Evolutionary conservation across 352 stramenopile species (phyloP).

Genomic region (Phytophthora citricola): DNA sequence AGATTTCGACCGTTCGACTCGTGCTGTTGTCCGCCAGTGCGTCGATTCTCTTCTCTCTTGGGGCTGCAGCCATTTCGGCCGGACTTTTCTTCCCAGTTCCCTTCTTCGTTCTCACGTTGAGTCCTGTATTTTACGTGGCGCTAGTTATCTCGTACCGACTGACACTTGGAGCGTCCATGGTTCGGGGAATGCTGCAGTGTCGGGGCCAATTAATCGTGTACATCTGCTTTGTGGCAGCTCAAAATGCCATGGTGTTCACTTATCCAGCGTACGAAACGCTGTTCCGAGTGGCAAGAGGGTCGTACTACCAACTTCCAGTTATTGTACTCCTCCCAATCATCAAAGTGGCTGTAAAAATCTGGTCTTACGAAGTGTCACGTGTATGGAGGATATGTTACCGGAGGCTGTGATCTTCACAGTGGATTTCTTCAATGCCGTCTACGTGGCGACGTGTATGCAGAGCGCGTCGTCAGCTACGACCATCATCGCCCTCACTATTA

Average conservation of each 20-base stretch:
- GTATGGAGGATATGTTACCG: slow-evolving; percentile 27
- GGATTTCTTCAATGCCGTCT: slow-evolving; percentile 29
- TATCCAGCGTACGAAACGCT: slow-evolving; percentile 18
- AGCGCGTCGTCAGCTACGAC: slow-evolving; percentile 1
- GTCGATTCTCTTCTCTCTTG: slow-evolving; percentile 7
- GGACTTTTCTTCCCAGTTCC: slow-evolving; percentile 14
- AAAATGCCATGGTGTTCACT: slow-evolving; percentile 7
- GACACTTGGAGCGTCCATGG: background rate
- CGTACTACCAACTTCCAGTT: slow-evolving; percentile 12
- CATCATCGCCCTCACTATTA: slow-evolving; percentile 9
- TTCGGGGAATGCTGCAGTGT: slow-evolving; percentile 16
- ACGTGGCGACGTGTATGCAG: slow-evolving; percentile 31
- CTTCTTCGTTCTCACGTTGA: slow-evolving; percentile 15
- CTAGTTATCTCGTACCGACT: slow-evolving; percentile 15
- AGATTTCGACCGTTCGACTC: slow-evolving; percentile 9
- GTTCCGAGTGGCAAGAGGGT: slow-evolving; percentile 12
- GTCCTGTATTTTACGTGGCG: slow-evolving; percentile 2
- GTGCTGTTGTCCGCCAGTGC: background rate
- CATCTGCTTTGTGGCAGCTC: slow-evolving; percentile 10
- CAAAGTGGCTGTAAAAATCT: slow-evolving; percentile 10
- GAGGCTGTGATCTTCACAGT: slow-evolving; percentile 30
- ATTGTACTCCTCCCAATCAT: slow-evolving; percentile 15
- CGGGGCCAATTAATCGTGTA: slow-evolving; percentile 2
- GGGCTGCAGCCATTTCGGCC: slow-evolving; percentile 1
- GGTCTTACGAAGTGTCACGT: slow-evolving; percentile 1